A percentile compares a stretch with the other conserved stretches of the same genome.
phyloP scores from a whole-genome alignment of 2,329 filamentous ascomycete genomes.

The Lachnellula occidentalis region DNA sequence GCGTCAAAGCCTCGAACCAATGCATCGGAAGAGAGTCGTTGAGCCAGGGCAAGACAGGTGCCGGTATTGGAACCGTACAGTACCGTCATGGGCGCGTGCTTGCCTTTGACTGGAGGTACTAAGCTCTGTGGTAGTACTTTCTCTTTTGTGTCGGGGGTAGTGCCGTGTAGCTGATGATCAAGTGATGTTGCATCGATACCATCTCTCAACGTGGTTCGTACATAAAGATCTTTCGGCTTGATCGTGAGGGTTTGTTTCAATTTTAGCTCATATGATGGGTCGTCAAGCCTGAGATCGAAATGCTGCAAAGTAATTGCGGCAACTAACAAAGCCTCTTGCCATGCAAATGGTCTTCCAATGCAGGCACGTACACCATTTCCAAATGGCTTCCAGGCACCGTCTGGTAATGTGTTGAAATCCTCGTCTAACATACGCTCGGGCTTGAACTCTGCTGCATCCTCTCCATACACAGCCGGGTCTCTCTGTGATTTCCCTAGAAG shows the following conservation, averaged over 20 bases:
- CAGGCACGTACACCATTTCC: slow-evolving; percentile 67
- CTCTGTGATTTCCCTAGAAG: slow-evolving; percentile 51
- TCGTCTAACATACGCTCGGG: slow-evolving; percentile 71
- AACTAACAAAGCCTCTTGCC: slow-evolving; percentile 64
- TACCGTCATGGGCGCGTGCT: slow-evolving; percentile 43
- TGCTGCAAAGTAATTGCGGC: slow-evolving; percentile 63
- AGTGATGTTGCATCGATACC: no score
- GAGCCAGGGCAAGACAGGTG: slow-evolving; percentile 65
- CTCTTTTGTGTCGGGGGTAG: slow-evolving; percentile 9
- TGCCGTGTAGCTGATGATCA: no score
- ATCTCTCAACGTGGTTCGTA: slow-evolving; percentile 32
- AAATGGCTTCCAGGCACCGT: slow-evolving; percentile 64
- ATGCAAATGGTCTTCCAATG: slow-evolving; percentile 69
- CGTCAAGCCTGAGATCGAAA: slow-evolving; percentile 59
- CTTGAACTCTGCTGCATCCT: slow-evolving; percentile 60
- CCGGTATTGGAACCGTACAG: slow-evolving; percentile 72
- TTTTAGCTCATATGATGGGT: slow-evolving; percentile 53
- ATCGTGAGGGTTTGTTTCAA: slow-evolving; percentile 53
- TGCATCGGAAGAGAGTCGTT: slow-evolving; percentile 55
- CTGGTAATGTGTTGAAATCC: slow-evolving; percentile 58
- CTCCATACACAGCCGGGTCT: slow-evolving; percentile 60
- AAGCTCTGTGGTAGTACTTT: background rate
- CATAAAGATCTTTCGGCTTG: slow-evolving; percentile 59
- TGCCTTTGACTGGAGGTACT: no score
- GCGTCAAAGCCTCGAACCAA: slow-evolving; percentile 50